These are phyloP conservation scores for Orobanche coerulescens DNA, from an alignment of 257 asterid genomes.

Conservation along the genomic window DNA sequence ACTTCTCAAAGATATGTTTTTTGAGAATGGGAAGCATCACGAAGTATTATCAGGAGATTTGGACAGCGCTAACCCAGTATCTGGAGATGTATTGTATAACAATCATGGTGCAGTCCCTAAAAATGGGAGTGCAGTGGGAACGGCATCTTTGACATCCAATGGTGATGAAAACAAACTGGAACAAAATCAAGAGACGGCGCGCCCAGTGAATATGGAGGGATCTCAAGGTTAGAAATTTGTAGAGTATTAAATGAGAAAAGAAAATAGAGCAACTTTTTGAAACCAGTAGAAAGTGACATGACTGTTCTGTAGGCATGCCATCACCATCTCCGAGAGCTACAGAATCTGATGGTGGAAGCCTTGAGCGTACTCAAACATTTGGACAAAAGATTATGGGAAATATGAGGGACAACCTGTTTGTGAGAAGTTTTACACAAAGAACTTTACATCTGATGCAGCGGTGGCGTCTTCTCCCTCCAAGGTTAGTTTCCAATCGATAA, in stretches of 20 bases:
- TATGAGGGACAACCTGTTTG: constrained; percentile 80
- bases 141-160: constrained; percentile 21
- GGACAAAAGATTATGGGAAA: constrained; percentile 96
- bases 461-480: constrained; percentile 72
- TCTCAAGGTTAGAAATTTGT: constrained; percentile 60
- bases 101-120: constrained; percentile 34
- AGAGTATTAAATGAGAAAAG: too few relatives aligned
- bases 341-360: constrained; percentile 40
- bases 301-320: constrained; percentile 73
- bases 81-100: constrained; percentile 33
- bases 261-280: too few relatives aligned
- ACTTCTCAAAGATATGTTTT: constrained; percentile 82
- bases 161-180: constrained; percentile 38
- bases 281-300: too few relatives aligned
- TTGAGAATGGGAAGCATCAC: constrained; percentile 54
- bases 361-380: constrained; percentile 80
- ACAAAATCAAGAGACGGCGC: constrained; percentile 40
- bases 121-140: constrained; percentile 39
- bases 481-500: constrained; percentile 36
- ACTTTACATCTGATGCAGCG: constrained; percentile 39
- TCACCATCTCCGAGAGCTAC: constrained; percentile 74
- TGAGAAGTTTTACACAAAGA: constrained; percentile 74
- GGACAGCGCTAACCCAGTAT: constrained; percentile 36
- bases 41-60: constrained; percentile 34
- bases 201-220: constrained; percentile 54